These are phyloP conservation scores for Hylodesmum podocarpum DNA, from an alignment of 306 rosid genomes.

Conservation along the genomic window DNA sequence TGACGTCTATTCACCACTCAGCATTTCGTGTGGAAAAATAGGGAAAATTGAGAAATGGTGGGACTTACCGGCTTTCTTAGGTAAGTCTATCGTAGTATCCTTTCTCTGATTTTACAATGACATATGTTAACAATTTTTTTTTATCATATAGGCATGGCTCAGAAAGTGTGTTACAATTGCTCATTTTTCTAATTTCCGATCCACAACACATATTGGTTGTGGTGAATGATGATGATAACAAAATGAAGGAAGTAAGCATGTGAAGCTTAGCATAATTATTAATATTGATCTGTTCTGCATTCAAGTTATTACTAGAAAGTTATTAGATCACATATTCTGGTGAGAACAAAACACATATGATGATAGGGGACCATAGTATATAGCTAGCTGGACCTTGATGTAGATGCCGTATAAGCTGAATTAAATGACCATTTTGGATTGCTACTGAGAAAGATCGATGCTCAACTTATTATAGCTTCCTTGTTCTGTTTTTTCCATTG, in stretches of 20 bases:
- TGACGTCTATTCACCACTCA: background rate
- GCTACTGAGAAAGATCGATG: background rate
- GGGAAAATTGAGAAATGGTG: slow-evolving; percentile 1
- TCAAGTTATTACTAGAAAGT: background rate
- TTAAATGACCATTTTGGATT: background rate
- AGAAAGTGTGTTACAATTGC: background rate
- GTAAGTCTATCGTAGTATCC: background rate
- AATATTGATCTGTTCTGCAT: background rate
- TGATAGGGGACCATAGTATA: slow-evolving; percentile 15
- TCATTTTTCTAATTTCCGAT: background rate
- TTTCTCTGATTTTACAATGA: slow-evolving; percentile 1
- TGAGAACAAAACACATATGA: background rate
- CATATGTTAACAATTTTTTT: background rate
- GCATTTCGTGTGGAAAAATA: background rate
- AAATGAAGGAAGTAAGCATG: background rate
- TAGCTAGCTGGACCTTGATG: slow-evolving; percentile 6
- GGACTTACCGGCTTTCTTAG: background rate
- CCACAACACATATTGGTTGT: background rate
- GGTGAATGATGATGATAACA: background rate
- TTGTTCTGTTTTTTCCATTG: background rate
- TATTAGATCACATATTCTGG: background rate
- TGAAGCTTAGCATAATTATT: background rate
- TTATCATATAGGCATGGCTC: background rate
- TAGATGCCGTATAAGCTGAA: background rate
- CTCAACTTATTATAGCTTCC: background rate